Conservation (phyloP, 257 asterid species). For the Agastache rugosa region DNA sequence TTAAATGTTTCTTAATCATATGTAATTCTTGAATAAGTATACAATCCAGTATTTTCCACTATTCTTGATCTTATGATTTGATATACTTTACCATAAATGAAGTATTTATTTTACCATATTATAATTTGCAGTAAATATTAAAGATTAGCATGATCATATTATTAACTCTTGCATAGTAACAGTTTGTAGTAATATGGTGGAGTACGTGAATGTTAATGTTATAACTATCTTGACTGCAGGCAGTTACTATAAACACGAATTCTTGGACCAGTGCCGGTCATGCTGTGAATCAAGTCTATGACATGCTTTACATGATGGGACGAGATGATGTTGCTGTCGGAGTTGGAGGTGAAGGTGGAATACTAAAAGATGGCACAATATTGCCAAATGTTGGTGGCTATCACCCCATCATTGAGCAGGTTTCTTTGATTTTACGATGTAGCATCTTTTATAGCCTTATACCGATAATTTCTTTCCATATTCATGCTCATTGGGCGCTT, state of each 20-base stretch:
- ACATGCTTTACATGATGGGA: slow-evolving; percentile 91
- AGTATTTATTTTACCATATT: not conserved
- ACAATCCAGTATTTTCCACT: slow-evolving; percentile 6
- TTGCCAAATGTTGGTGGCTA: slow-evolving; percentile 83
- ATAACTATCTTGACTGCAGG: slow-evolving; percentile 50
- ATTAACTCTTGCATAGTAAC: not conserved
- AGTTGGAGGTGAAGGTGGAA: slow-evolving; percentile 91
- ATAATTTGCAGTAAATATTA: not conserved
- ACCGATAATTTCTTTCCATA: not conserved
- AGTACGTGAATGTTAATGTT: not conserved
- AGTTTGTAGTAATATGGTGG: not conserved
- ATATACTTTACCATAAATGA: not conserved
- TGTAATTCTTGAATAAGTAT: not conserved
- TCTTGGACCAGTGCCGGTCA: slow-evolving; percentile 85
- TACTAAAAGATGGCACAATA: slow-evolving; percentile 73
- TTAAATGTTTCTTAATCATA: not conserved
- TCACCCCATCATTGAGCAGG: slow-evolving; percentile 91
- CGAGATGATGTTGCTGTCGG: slow-evolving; percentile 87
- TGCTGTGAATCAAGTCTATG: slow-evolving; percentile 78
- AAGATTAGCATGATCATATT: not conserved
- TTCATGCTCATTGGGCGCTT: slow-evolving; percentile 10
- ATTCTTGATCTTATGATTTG: not conserved
- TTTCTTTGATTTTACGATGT: slow-evolving; percentile 20
- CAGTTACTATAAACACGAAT: slow-evolving; percentile 70
- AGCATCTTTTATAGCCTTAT: not conserved